Evolutionary conservation across 1,284 basidiomycete genomes (phyloP), one percentile per base, ranked within the genome.

Genomic region (Ustilago sp.): DNA sequence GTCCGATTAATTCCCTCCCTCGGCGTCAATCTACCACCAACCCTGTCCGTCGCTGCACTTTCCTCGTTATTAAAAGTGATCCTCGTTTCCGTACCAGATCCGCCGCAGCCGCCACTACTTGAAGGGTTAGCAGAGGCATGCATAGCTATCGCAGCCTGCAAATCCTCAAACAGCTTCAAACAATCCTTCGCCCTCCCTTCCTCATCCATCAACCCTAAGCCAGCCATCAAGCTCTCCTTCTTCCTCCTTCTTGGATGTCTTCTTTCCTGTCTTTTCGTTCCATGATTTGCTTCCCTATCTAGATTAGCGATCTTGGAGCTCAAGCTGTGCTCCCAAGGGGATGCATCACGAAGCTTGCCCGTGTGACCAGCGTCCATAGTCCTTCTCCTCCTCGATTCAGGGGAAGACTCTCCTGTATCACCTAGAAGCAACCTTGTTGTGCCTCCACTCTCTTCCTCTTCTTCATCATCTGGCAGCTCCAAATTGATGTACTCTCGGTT

Each of bases 101-200:
- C 31, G 13, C 31, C 61, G 15, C 54, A 62, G 2, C 61, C 48
- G 13, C 31, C 61, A n/a, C 54, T 68, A 8, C 61, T 58, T 0
- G 60, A 60, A 3, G 64, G 58, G 8, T 61, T 34, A 11, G 23
- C 23, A 28, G 57, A 56, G 8, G 64, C 60, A 50, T 65, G 58
- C 65, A 71, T 73, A 2, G 63, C 66, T 32, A 77, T 69, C 8
- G 67, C 74, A 19, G 74, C 74, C 48, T 73, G 70, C 31, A 77
- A 59, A 47, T 77, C 63, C 31, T 77, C 67, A 32, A 77, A 77
- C 9, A 77, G 60, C 63, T 73, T 77, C 51, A 69, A n/a, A 31
- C 66, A 66, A 39, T 73, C 70, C 31, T 62, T 65, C 15, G 59
- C 43, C 12, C 54, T 41, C 13, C 59, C 61, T 36, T 52, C 57